Conservation (phyloP, 1,139 yeast genomes). For the Arxiozyma slooffiae region DNA sequence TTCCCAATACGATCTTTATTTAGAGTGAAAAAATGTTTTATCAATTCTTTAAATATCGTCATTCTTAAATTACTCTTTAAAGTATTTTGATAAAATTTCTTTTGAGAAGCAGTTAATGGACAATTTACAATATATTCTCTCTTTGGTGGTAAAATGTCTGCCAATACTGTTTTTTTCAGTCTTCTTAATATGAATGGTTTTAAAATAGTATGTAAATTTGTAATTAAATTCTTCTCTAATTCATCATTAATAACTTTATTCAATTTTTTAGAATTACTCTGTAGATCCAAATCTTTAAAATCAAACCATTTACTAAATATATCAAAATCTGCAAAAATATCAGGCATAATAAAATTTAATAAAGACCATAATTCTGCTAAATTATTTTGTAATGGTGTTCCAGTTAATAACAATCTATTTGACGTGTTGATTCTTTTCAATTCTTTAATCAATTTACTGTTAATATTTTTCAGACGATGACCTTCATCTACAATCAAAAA, state of each 20-base stretch:
- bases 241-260: slow-evolving; percentile 45
- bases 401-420: slow-evolving; percentile 72
- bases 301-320: slow-evolving; percentile 92
- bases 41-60: slow-evolving; percentile 37
- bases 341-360: slow-evolving; percentile 81
- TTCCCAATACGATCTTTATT: slow-evolving; percentile 31
- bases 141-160: slow-evolving; percentile 63
- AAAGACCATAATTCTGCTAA: slow-evolving; percentile 84
- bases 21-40: slow-evolving; percentile 37
- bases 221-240: slow-evolving; percentile 51
- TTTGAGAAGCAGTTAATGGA: slow-evolving; percentile 55
- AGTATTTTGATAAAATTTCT: slow-evolving; percentile 51
- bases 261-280: slow-evolving; percentile 36
- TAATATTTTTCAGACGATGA: slow-evolving; percentile 75
- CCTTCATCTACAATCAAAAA: slow-evolving; percentile 94
- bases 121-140: slow-evolving; percentile 78
- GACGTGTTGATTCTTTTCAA: slow-evolving; percentile 56
- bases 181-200: slow-evolving; percentile 82
- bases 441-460: slow-evolving; percentile 62
- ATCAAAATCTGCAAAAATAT: slow-evolving; percentile 80
- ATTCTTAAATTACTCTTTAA: slow-evolving; percentile 39
- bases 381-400: slow-evolving; percentile 90
- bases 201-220: slow-evolving; percentile 74
- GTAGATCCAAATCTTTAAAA: slow-evolving; percentile 40
- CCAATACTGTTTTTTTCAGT: slow-evolving; percentile 61